phyloP scores from a whole-genome alignment of 129 eudicot species.

The Oenanthe sinensis region DNA sequence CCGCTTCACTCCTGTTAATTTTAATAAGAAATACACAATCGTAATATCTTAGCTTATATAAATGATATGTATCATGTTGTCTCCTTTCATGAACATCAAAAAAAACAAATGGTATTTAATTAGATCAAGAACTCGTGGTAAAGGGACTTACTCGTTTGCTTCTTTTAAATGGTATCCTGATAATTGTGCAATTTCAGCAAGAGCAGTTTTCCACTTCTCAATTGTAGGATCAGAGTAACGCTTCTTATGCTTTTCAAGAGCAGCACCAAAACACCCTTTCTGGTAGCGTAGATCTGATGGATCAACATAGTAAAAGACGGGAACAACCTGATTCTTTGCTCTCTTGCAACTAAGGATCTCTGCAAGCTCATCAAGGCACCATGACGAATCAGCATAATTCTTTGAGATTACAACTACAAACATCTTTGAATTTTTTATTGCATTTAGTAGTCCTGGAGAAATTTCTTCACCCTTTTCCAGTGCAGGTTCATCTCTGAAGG shows the following conservation, averaged over 20 bases:
- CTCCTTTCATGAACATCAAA: background rate
- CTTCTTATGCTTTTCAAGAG: slow-evolving; percentile 8
- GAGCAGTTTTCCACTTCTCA: slow-evolving; percentile 8
- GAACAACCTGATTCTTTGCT: background rate
- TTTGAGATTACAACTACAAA: slow-evolving; percentile 7
- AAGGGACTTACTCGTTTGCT: background rate
- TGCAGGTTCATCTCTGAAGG: slow-evolving; percentile 8
- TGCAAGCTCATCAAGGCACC: slow-evolving; percentile 19
- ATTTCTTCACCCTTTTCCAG: slow-evolving; percentile 8
- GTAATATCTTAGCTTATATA: background rate
- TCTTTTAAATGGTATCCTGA: background rate
- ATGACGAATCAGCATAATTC: slow-evolving; percentile 9
- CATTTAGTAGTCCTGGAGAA: background rate
- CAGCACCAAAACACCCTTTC: slow-evolving; percentile 3
- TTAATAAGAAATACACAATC: background rate
- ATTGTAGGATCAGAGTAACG: background rate
- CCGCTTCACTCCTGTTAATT: background rate
- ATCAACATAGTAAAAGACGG: slow-evolving; percentile 4
- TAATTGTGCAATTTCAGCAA: background rate
- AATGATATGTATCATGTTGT: too few relatives aligned
- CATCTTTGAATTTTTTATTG: slow-evolving; percentile 8
- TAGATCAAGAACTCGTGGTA: background rate
- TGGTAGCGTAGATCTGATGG: background rate
- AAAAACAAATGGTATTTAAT: too few relatives aligned
- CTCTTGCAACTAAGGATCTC: slow-evolving; percentile 1